phyloP scores from a whole-genome alignment of 768 basidiomycete genomes.

The Lentinula aciculospora region DNA sequence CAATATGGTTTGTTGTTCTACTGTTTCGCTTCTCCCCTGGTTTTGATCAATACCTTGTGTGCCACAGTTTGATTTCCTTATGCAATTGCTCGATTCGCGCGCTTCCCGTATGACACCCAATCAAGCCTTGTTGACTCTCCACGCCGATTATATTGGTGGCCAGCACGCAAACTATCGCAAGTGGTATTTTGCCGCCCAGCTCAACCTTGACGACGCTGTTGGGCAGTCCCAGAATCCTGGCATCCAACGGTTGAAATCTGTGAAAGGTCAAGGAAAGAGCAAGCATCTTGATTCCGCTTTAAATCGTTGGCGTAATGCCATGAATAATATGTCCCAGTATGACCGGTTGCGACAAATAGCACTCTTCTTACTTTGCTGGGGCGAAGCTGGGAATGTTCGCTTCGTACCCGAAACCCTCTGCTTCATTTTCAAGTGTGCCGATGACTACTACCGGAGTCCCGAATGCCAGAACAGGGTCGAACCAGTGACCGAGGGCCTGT shows the following conservation, averaged over 20 bases:
- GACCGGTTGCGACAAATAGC: slow-evolving; percentile 96
- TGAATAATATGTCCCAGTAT: slow-evolving; percentile 99
- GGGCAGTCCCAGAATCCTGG: slow-evolving; percentile 94
- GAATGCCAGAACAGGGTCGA: slow-evolving; percentile 95
- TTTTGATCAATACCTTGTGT: slow-evolving; percentile 10
- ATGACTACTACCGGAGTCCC: slow-evolving; percentile 97
- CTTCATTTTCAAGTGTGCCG: slow-evolving; percentile 99
- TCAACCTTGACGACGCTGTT: slow-evolving; percentile 98
- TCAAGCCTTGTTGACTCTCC: slow-evolving; percentile 92
- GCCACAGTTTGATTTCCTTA: slow-evolving; percentile 87
- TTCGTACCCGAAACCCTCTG: slow-evolving; percentile 96
- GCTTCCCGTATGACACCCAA: slow-evolving; percentile 98
- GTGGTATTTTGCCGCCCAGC: slow-evolving; percentile 99
- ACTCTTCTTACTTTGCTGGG: slow-evolving; percentile 96
- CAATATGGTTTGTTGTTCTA: slow-evolving; percentile 63
- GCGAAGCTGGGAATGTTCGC: slow-evolving; percentile 94
- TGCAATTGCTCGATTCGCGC: slow-evolving; percentile 95
- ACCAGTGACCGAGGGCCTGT: slow-evolving; percentile 91
- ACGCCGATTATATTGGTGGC: slow-evolving; percentile 98
- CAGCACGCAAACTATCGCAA: slow-evolving; percentile 99
- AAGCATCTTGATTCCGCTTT: slow-evolving; percentile 93
- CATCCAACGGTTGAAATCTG: slow-evolving; percentile 80
- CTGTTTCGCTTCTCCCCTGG: background rate
- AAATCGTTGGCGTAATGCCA: slow-evolving; percentile 94
- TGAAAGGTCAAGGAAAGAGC: slow-evolving; percentile 55